Base-by-base conservation (phyloP, 495 filamentous ascomycete species). In the Pyrenula massariospora region DNA sequence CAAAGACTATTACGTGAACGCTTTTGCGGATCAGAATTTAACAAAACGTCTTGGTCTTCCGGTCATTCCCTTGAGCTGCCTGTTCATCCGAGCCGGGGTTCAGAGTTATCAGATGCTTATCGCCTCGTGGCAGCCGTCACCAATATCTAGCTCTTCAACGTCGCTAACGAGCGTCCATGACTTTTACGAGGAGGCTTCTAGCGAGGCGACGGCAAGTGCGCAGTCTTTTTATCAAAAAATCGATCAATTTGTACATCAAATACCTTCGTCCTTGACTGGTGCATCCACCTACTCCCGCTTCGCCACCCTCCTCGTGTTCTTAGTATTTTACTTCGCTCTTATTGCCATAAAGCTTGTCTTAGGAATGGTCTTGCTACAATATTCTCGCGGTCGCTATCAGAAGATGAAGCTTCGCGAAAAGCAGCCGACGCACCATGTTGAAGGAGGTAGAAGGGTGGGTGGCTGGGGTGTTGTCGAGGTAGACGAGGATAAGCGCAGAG, bases 41-140 rank as follows among this genome's bases (percentile, higher is more conserved):
- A 95, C 89, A 10, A 87, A 89, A 53, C 85, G 93, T 19, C 78
- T 99, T 12, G 93, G 93, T 23, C 79, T 99, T 1, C 93, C 93
- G 0, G 85, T 99, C 24, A 84, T 99, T 53, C 93, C 93, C 0
- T 75, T 99, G 15, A 88, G 90, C 3, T 95, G 89, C 62, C 86
- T 99, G 54, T 97, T 97, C 71, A 91, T 99, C 66, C 85, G 93
- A 24, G 88, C 94, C 36, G 89, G 88, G 1, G 79, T 97, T 20
- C 93, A 99, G 67, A 96, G 91, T 11, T 99, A 99, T 70, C 88
- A 96, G 69, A 96, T 96, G 91, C 95, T 97, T 70, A 80, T 97
- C 11, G 86, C 91, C 5, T 89, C 88, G 0, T 80, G 94, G 59
- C 86, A 88, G 0, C 74, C 90, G 8, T 81, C 86, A 3, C 89